Evolutionary conservation across 2,329 filamentous ascomycete genomes (phyloP), one percentile per base, ranked within the genome.

Genomic region (Claviceps humidiphila): DNA sequence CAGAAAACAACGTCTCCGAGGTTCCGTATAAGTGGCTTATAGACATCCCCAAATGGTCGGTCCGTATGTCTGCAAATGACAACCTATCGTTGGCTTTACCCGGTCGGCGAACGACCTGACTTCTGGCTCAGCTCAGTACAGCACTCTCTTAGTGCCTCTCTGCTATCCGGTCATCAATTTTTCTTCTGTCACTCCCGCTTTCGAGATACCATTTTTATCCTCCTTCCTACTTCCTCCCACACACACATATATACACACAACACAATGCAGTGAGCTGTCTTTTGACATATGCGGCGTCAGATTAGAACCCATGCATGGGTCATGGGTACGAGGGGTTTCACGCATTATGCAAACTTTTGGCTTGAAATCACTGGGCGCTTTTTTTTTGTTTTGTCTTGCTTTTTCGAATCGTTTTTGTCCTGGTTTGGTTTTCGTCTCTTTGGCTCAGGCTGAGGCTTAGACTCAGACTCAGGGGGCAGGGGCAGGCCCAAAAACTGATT

Each of bases 1-100:
- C 65, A 72, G 84, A 64, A 76, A 89, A 73, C 74, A 82, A 74
- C 71, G 84, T 71, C 60, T 77, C 63, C 66, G 80, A 69, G 73
- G 75, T 48, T 66, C 69, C 17, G 63, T 75, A 51, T 78, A 64
- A 11, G 14, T 13, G 50, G 42, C 34, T 41, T 44, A 34, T 34
- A 34, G 9, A 9, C 3, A 34, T 34, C 8, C 30, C 9, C 30
- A 34, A 34, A 34, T 34, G 30, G 30, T 4, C 3, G 30, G 30
- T 34, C 30, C 30, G 30, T 34, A 11, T 11, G 9, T 34, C 30
- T 34, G 30, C 26, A 34, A 11, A 34, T 34, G 30, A 34, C 30
- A 11, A 34, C 30, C 30, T 24, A 5, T 34, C 30, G 30, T 34
- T 34, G 30, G 30, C 30, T 11, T 34, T 11, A 34, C 30, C 9